Base-by-base conservation (phyloP, 805 yeast genomes). In the Ogataea chonburiensis region DNA sequence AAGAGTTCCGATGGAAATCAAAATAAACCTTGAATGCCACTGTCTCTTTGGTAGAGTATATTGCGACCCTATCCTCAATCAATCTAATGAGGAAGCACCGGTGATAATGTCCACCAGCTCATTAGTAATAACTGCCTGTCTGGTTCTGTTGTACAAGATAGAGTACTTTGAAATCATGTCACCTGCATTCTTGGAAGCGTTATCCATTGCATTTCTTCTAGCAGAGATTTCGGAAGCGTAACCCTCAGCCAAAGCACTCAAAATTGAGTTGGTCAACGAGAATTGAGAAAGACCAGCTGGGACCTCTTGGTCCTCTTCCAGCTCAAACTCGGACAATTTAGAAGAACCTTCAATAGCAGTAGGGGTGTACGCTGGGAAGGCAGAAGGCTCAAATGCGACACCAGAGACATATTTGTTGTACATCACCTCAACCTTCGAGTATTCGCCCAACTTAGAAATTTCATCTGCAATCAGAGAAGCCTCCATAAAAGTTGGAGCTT, bases 131-230 rank as follows among this genome's bases (percentile, higher is more conserved):
- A 89, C 96, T 54, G 97, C 96, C 79, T 93, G 98, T 77, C 97
- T 87, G 61, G 97, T 84, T 80, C 98, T 91, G 89, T 93, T 93
- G 75, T 93, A 93, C 70, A 93, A 81, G 68, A 93, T 93, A 54
- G 98, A 84, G 84, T 86, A 91, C 64, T 78, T 83, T 72, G 77
- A 80, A 65, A 93, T 93, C 98, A 93, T 93, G 60, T 93, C 98
- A 72, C 95, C 96, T 48, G 98, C 98, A 66, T 91, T 91, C 93
- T 93, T 91, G 55, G 97, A 88, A 47, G 98, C 98, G 63, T 93
- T 93, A 72, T 91, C 98, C 98, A 91, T 91, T 55, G 98, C 98
- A 66, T 87, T 91, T 81, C 98, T 89, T 81, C 98, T 89, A 44
- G 98, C 96, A 49, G 94, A 83, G 52, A 89, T 77, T 76, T 91